Evolutionary conservation across 306 rosid genomes (phyloP).

Genomic region (Alnus glutinosa): DNA sequence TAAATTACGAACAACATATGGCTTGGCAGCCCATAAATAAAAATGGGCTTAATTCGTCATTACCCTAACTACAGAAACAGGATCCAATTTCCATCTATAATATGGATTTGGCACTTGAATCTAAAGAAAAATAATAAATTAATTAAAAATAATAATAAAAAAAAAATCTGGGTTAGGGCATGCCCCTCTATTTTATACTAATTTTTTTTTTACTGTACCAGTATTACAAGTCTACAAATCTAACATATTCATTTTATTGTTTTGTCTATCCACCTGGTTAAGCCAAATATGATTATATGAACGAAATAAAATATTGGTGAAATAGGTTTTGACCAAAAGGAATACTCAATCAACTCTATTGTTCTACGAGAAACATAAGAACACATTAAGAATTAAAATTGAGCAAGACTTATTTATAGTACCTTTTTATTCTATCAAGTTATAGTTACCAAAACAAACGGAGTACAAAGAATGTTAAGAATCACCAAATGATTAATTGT

Average conservation of each 20-base stretch:
- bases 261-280: too few relatives aligned
- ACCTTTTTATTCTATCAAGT: too few relatives aligned
- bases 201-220: too few relatives aligned
- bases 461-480: too few relatives aligned
- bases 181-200: too few relatives aligned
- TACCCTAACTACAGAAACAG: neutral
- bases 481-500: too few relatives aligned
- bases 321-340: neutral
- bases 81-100: neutral
- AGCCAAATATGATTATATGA: neutral
- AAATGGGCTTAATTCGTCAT: constrained; percentile 10
- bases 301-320: neutral
- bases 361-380: neutral
- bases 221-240: too few relatives aligned
- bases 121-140: neutral
- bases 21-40: constrained; percentile 12
- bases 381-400: neutral
- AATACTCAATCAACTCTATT: constrained; percentile 1
- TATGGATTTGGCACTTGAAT: neutral
- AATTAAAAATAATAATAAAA: too few relatives aligned
- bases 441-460: too few relatives aligned
- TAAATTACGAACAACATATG: neutral
- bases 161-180: too few relatives aligned
- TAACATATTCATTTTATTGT: too few relatives aligned
- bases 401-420: neutral